A percentile compares a stretch with the other conserved stretches of the same genome.
phyloP scores from a whole-genome alignment of 2,329 filamentous ascomycete species.

The Xylariaceae sp. region DNA sequence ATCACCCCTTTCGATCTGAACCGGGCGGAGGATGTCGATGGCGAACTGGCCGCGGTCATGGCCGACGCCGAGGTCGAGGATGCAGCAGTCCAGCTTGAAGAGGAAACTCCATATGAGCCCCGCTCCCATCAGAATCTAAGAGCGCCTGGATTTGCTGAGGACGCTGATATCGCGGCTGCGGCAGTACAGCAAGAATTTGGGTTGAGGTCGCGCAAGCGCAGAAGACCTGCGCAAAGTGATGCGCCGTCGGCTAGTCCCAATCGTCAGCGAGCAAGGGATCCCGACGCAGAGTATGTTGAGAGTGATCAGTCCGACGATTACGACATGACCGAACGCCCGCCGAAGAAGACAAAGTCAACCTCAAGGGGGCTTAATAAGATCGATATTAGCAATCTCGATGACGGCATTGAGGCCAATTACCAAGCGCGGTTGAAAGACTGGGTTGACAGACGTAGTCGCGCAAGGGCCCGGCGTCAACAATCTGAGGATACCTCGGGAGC shows the following conservation, averaged over 20 bases:
- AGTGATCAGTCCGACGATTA: slow-evolving; percentile 37
- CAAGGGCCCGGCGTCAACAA: slow-evolving; percentile 43
- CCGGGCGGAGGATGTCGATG: slow-evolving; percentile 61
- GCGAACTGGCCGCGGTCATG: slow-evolving; percentile 69
- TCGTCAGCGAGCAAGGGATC: slow-evolving; percentile 30
- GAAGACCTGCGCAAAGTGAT: slow-evolving; percentile 35
- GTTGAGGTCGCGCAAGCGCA: slow-evolving; percentile 54
- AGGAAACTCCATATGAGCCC: slow-evolving; percentile 41
- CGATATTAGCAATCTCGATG: slow-evolving; percentile 63
- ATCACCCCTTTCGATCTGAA: slow-evolving; percentile 80
- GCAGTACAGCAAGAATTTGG: slow-evolving; percentile 50
- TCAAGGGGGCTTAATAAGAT: slow-evolving; percentile 39
- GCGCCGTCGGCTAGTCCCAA: slow-evolving; percentile 45
- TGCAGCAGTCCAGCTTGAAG: slow-evolving; percentile 44
- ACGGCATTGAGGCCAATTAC: slow-evolving; percentile 82
- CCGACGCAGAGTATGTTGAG: slow-evolving; percentile 30
- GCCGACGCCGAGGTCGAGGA: slow-evolving; percentile 77
- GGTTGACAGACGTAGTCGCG: slow-evolving; percentile 59
- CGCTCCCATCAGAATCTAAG: slow-evolving; percentile 68
- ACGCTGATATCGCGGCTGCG: slow-evolving; percentile 33
- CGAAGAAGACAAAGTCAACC: slow-evolving; percentile 39
- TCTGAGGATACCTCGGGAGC: slow-evolving; percentile 37
- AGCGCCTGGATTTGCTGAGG: slow-evolving; percentile 64
- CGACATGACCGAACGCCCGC: slow-evolving; percentile 36
- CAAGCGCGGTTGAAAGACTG: slow-evolving; percentile 69